Base-by-base conservation (phyloP, 2,329 filamentous ascomycete species). In the Microdochium trichocladiopsis region DNA sequence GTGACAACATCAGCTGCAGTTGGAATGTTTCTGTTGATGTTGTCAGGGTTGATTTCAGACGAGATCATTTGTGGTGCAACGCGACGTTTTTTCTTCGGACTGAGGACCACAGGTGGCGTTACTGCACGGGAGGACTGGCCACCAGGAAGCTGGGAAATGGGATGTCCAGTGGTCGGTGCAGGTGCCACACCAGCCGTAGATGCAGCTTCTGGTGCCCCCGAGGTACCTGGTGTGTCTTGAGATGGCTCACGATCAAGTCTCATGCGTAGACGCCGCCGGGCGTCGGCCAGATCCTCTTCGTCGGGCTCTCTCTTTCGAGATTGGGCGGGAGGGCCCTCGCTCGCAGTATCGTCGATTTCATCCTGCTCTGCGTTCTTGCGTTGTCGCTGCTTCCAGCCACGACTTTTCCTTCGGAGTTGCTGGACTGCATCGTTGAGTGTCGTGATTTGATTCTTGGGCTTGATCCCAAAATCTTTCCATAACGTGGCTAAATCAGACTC, bases 361-460 rank as follows among this genome's bases (percentile, higher is more conserved):
- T 52, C 11, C 58, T 49, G n/a, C 5, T 57, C 57, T 36, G 52
- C 53, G 28, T 55, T 47, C 18, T 58, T 55, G 52, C 62, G 60
- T 41, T 50, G 53, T 58, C 65, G 64, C 2, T 59, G 50, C 18
- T 58, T 68, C 55, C 82, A 87, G 33, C 69, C 71, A 1, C 56
- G 58, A 50, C 85, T 88, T 47, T 62, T 69, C 25, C 62, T 60
- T 41, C 76, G 78, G 4, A 92, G 73, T 28, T 75, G 70, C 2
- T 72, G 59, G 52, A 92, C 80, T 10, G 81, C 82, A 54, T 76
- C 71, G 14, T 75, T 69, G 2, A 94, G 66, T 1, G 76, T 77
- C 47, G 73, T 71, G 53, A 82, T 79, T 55, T 86, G 80, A 2
- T 79, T 80, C 21, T 83, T 66, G 3, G 77, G 73, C 37, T 66